These are phyloP conservation scores for Xylaria bambusicola DNA, from an alignment of 495 filamentous ascomycete genomes.

Conservation along the genomic window DNA sequence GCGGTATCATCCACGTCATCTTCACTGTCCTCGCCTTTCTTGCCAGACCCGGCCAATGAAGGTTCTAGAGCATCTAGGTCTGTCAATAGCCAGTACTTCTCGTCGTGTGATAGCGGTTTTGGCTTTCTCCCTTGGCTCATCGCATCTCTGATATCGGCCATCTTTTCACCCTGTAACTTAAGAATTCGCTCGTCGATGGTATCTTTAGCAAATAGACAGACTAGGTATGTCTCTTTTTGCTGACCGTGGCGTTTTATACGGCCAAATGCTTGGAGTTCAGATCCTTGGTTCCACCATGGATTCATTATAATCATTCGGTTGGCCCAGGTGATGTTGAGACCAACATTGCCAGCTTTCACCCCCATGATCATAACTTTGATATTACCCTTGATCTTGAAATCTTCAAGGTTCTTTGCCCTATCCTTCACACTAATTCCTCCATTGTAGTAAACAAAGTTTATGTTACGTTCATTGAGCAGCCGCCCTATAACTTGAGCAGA, in stretches of 20 bases:
- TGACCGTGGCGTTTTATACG: conserved; percentile 41
- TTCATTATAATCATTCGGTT: conserved; percentile 61
- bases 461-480: conserved; percentile 26
- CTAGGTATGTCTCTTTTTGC: conserved; percentile 32
- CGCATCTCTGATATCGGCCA: background rate
- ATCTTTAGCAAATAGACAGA: conserved; percentile 28
- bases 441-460: conserved; percentile 34
- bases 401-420: conserved; percentile 8
- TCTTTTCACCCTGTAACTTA: conserved; percentile 42
- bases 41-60: background rate
- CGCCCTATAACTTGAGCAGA: conserved; percentile 36
- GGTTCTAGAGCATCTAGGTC: background rate
- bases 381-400: conserved; percentile 10
- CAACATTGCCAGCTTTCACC: conserved; percentile 48
- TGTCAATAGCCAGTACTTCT: conserved; percentile 2
- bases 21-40: background rate
- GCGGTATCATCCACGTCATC: background rate
- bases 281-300: conserved; percentile 59
- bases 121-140: conserved; percentile 8
- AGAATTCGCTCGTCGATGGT: conserved; percentile 35
- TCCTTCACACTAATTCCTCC: conserved; percentile 4
- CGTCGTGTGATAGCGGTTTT: background rate
- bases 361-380: conserved; percentile 40
- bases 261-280: conserved; percentile 38
- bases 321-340: conserved; percentile 56